Evolutionary conservation across 257 asterid species (phyloP), one percentile per base, ranked within the genome.

Genomic region (Lycium ferocissimum): DNA sequence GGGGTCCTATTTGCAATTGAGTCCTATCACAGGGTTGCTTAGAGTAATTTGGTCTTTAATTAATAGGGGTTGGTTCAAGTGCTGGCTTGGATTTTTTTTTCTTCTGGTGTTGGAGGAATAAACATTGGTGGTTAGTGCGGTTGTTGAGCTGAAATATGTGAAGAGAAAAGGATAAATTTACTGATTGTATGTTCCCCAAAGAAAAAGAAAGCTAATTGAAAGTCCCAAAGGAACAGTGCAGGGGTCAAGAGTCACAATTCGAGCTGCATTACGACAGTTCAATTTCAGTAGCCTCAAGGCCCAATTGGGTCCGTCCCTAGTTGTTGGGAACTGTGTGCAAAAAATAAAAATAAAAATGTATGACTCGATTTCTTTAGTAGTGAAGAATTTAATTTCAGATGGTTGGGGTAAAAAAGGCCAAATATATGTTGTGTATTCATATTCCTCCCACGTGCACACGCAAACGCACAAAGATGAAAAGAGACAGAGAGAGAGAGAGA

Each of bases 141-240:
- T 51, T 11, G 80, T 75, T 76, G 82, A 51, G 82, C 63, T 76
- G 82, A 76, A 76, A 76, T 53, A 76, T 4, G 4, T 15, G 47
- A 51, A 49, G 45, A 75, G 57, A 11, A 22, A 47, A 75, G 37
- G 14, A 33, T 47, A 47, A 51, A 22, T 62, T 14, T 51, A 51
- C 63, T 76, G 43, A 49, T 49, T 49, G 14, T 75, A 45, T 49
- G 43, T 6, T 3, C 62, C 6, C 7, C 18, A 17, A 51, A 51
- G 17, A 17, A 40, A 20, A 40, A 17, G 61, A 49, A 75, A 26
- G 51, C 26, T 22, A 51, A 49, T 49, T 76, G 45, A 6, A 22
- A 51, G 63, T 49, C 5, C 61, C 15, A 54, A 49, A 51, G 45
- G 82, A 76, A 51, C 81, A 75, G 14, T 76, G 82, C 63, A 22